Evolutionary conservation across 169 alveolate species (phyloP), one percentile per base, ranked within the genome.

Genomic region (Plasmodium adleri): DNA sequence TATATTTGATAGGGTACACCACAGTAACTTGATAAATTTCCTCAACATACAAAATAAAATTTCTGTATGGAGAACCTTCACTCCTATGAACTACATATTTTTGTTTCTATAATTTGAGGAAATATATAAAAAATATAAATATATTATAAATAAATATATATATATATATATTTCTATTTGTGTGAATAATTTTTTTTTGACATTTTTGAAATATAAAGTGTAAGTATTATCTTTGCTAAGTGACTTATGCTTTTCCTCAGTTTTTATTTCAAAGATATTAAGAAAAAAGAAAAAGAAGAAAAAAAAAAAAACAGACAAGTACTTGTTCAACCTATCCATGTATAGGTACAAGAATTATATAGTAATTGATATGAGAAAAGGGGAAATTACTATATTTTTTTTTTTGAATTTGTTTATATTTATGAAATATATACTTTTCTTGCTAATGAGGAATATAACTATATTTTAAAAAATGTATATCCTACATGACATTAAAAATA

Each of bases 191-290:
- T 32, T 58, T 67, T 67, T 76, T 10, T 20, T n/a, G 22, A 68
- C 90, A 68, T 80, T 80, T 52, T 80, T 68, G 67, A 80, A 80
- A 67, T 80, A 26, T 70, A 80, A 60, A 50, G 85, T 54, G 62
- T 80, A 80, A 26, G 90, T 32, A 26, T 67, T 80, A 15, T 70
- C 74, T 52, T 52, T 49, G 26, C 52, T 72, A 43, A 58, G 20
- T 3, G 83, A 28, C 52, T 52, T 50, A 26, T 28, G 59, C 28
- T 56, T 62, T 60, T 68, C 76, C 10, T 24, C 26, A 6, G 80
- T 22, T 70, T 45, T 28, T 32, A 56, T 56, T 56, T 15, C 7
- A 15, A n/a, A 68, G 17, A 56, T 60, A 20, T 50, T 47, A 28
- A 68, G 66, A 52, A 80, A 72, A 22, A 32, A 32, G 45, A 32